These are phyloP conservation scores for Whalleya microplaca DNA, from an alignment of 2,329 filamentous ascomycete species.

Conservation along the genomic window DNA sequence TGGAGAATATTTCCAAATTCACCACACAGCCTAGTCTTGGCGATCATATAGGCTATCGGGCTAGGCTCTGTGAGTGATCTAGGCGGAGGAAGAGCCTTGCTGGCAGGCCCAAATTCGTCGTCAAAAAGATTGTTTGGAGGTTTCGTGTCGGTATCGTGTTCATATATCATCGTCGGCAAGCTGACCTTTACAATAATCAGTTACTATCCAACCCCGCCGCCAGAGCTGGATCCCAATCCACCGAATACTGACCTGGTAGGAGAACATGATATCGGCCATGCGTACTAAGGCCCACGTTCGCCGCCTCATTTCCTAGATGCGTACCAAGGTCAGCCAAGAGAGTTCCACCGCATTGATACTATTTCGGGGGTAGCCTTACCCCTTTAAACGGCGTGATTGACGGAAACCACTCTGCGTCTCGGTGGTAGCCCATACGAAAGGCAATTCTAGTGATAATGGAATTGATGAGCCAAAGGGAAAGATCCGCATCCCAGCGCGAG, in stretches of 20 bases:
- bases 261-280: slow-evolving; percentile 76
- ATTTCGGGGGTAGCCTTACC: slow-evolving; percentile 47
- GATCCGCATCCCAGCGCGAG: slow-evolving; percentile 73
- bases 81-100: slow-evolving; percentile 68
- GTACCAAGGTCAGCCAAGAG: slow-evolving; percentile 14
- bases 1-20: slow-evolving; percentile 76
- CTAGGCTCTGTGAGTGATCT: slow-evolving; percentile 72
- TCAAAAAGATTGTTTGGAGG: slow-evolving; percentile 80
- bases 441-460: slow-evolving; percentile 60
- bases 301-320: slow-evolving; percentile 67
- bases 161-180: slow-evolving; percentile 70
- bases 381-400: slow-evolving; percentile 74
- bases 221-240: slow-evolving; percentile 21
- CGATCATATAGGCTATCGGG: slow-evolving; percentile 78
- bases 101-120: slow-evolving; percentile 74
- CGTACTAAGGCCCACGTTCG: slow-evolving; percentile 72
- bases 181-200: slow-evolving; percentile 46
- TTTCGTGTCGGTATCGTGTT: slow-evolving; percentile 75
- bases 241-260: slow-evolving; percentile 66
- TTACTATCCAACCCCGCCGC: neutral
- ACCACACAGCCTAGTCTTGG: slow-evolving; percentile 68
- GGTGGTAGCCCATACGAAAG: slow-evolving; percentile 76
- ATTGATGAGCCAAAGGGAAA: slow-evolving; percentile 64
- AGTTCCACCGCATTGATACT: neutral
- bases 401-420: slow-evolving; percentile 75